Conservation (phyloP, 208 protist species). For the Leishmania aethiopica region DNA sequence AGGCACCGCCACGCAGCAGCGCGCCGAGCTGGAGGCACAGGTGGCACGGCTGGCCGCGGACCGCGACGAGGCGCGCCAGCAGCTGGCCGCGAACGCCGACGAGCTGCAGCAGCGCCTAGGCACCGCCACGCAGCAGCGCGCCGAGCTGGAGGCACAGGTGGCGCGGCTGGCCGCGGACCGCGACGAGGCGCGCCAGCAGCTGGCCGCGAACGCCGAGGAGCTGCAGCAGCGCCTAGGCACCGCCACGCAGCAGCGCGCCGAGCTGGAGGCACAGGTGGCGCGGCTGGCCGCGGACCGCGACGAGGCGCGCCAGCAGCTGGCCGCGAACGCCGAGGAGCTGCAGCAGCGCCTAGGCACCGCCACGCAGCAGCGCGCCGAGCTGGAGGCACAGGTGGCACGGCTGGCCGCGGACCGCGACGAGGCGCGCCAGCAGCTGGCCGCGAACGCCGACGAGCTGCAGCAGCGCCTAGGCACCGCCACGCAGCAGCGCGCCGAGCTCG, state of each 20-base stretch:
- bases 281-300: background rate
- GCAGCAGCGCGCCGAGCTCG: conserved; percentile 6
- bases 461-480: conserved; percentile 11
- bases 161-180: background rate
- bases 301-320: background rate
- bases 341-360: conserved; percentile 18
- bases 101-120: conserved; percentile 20
- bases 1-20: conserved; percentile 7
- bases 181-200: background rate
- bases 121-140: conserved; percentile 9
- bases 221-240: conserved; percentile 19
- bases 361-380: conserved; percentile 6
- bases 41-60: background rate
- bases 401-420: background rate
- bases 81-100: background rate
- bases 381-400: background rate
- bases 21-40: background rate
- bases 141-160: background rate
- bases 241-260: conserved; percentile 10
- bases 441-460: conserved; percentile 6
- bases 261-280: background rate
- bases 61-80: background rate
- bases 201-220: background rate
- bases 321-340: background rate
- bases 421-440: background rate